Evolutionary conservation across 1,284 basidiomycete species (phyloP), one percentile per base, ranked within the genome.

Genomic region (Cryptococcus sp.): DNA sequence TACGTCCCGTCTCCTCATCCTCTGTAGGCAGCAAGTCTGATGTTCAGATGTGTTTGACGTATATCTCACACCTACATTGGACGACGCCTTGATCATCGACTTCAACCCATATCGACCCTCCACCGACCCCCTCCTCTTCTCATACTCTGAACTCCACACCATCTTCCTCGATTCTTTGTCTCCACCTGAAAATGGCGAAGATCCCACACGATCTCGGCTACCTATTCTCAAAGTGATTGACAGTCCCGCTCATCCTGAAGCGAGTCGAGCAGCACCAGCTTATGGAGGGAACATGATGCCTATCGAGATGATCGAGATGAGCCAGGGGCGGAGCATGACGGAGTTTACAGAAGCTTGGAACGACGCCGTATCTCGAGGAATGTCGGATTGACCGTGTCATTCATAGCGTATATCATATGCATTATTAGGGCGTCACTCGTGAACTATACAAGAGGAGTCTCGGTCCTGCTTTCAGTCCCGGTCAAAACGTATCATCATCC

Each of bases 261-360:
- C 80, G 0, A 78, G 73, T 26, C 75, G 78, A 45, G 86, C 82
- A 54, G 80, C 82, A 2, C 88, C 91, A 1, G 76, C 80, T 1
- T 79, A 90, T 63, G 84, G 86, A 56, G 84, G 87, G 62, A 97
- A 95, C 66, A 94, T 94, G 86, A 78, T 94, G 16, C 94, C 93
- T 2, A 78, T 87, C 34, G 93, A 97, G 63, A 86, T 88, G 12
- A 75, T 95, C 19, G 80, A 79, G 45, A 73, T 94, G 64, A 85
- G 87, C 59, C 79, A 79, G 45, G 91, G 90, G 2, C 77, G 79
- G 42, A 80, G 79, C 55, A 78, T 91, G 28, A 76, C 78, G 32
- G 84, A 86, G 52, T 93, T 95, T 68, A 79, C 58, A 37, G 52
- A 60, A 34, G 66, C 65, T 21, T 73, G 69, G 69, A 56, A 64